Evolutionary conservation across 2,329 filamentous ascomycete genomes (phyloP).

Genomic region (Pseudogymnoascus sp.): DNA sequence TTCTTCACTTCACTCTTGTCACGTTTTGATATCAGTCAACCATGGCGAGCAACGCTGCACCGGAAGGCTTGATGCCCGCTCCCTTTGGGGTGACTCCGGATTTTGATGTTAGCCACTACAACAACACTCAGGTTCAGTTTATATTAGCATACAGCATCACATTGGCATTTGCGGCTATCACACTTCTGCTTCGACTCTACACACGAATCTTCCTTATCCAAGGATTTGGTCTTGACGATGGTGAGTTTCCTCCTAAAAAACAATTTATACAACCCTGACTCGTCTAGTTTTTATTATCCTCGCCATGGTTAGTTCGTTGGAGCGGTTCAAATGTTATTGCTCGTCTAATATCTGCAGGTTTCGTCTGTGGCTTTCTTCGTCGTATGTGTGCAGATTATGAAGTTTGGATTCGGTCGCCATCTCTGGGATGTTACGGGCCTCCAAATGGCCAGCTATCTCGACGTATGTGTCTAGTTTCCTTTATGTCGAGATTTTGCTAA

Average conservation of each 20-base stretch:
- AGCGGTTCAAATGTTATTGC: not conserved
- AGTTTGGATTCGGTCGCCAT: not conserved
- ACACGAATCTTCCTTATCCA: not conserved
- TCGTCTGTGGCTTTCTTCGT: not conserved
- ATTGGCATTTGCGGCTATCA: not conserved
- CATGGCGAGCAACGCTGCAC: constrained; percentile 2
- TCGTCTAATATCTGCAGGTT: not conserved
- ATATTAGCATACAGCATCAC: constrained; percentile 2
- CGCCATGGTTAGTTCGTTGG: not conserved
- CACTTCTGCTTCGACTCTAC: constrained; percentile 1
- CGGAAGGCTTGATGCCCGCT: constrained; percentile 9
- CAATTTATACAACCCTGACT: not conserved
- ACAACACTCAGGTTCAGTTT: not conserved
- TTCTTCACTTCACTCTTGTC: not conserved
- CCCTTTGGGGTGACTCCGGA: not conserved
- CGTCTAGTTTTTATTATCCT: not conserved
- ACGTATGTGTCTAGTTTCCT: not conserved
- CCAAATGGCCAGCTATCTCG: constrained; percentile 2
- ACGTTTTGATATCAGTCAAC: not conserved
- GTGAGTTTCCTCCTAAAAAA: not conserved
- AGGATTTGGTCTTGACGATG: constrained; percentile 8
- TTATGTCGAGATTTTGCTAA: not conserved
- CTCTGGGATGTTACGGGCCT: not conserved
- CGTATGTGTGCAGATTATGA: constrained; percentile 3
- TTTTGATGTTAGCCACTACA: constrained; percentile 2